phyloP scores from a whole-genome alignment of 768 basidiomycete species.

The Hericium coralloides region DNA sequence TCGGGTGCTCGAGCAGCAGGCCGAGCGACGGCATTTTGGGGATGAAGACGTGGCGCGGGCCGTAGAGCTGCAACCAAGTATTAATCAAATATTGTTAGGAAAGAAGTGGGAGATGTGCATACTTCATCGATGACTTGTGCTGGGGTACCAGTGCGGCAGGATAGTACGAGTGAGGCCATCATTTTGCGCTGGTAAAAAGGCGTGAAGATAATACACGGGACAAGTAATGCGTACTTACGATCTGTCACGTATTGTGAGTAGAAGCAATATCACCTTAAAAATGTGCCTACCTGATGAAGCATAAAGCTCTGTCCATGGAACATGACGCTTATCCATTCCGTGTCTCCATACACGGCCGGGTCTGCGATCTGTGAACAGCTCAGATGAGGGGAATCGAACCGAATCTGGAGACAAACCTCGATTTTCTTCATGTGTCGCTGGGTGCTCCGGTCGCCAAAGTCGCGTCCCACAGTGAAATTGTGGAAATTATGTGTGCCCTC shows the following conservation, averaged over 20 bases:
- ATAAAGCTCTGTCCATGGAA: conserved; percentile 99
- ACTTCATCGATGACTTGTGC: conserved; percentile 69
- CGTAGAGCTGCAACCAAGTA: conserved; percentile 54
- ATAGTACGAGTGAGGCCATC: conserved; percentile 80
- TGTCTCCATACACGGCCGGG: conserved; percentile 83
- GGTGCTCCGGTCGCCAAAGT: conserved; percentile 74
- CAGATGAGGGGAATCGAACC: too few relatives aligned
- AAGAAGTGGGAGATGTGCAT: background rate
- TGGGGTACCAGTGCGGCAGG: conserved; percentile 70
- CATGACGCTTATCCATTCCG: conserved; percentile 90
- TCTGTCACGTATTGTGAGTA: conserved; percentile 25
- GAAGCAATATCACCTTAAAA: background rate
- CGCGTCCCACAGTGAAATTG: conserved; percentile 89
- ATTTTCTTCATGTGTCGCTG: conserved; percentile 85
- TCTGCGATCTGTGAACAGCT: conserved; percentile 51
- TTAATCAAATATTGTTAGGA: background rate
- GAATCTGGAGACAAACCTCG: conserved; percentile 37
- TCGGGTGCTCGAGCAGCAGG: conserved; percentile 79
- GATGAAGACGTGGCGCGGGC: conserved; percentile 66
- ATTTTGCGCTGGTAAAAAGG: conserved; percentile 80
- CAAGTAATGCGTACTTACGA: conserved; percentile 29
- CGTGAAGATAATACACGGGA: conserved; percentile 9
- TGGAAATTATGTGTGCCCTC: conserved; percentile 95
- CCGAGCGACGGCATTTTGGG: conserved; percentile 97
- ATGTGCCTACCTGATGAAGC: conserved; percentile 83